Percentiles rank a stretch among this genome's conserved stretches.
phyloP scores from a whole-genome alignment of 257 asterid species.

The Przewalskia tangutica region DNA sequence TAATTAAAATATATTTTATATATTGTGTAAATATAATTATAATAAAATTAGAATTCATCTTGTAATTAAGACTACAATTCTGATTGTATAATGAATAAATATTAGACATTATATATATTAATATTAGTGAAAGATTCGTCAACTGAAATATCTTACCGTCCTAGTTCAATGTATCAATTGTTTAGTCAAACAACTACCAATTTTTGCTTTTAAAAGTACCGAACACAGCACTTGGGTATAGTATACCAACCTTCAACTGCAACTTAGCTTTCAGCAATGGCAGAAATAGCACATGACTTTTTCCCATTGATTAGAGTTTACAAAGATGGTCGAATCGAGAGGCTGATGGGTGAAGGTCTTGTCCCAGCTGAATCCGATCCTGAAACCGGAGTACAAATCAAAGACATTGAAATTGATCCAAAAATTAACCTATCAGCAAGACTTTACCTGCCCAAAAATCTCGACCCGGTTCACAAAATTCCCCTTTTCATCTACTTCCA shows the following conservation, averaged over 20 bases:
- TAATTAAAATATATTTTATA: no score
- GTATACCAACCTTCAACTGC: not conserved
- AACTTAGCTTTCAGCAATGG: conserved; percentile 2
- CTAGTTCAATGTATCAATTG: no score
- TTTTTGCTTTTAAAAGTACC: not conserved
- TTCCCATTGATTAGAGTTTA: conserved; percentile 22
- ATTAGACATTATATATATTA: no score
- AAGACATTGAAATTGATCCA: conserved; percentile 29
- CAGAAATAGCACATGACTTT: conserved; percentile 31
- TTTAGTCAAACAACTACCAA: not conserved
- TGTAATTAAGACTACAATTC: no score
- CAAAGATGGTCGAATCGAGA: conserved; percentile 42
- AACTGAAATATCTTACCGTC: no score
- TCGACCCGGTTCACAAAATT: conserved; percentile 19
- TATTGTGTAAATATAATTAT: no score
- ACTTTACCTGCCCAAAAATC: conserved; percentile 29
- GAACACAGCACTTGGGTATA: not conserved
- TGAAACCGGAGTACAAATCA: conserved; percentile 37
- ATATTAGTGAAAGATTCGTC: no score
- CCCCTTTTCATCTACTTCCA: conserved; percentile 51
- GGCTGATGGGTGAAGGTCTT: conserved; percentile 1
- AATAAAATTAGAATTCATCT: no score
- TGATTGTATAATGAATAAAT: no score
- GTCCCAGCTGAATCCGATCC: conserved; percentile 28
- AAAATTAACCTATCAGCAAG: conserved; percentile 28